phyloP scores from a whole-genome alignment of 2,329 filamentous ascomycete genomes.

The Blastomyces emzantsi region DNA sequence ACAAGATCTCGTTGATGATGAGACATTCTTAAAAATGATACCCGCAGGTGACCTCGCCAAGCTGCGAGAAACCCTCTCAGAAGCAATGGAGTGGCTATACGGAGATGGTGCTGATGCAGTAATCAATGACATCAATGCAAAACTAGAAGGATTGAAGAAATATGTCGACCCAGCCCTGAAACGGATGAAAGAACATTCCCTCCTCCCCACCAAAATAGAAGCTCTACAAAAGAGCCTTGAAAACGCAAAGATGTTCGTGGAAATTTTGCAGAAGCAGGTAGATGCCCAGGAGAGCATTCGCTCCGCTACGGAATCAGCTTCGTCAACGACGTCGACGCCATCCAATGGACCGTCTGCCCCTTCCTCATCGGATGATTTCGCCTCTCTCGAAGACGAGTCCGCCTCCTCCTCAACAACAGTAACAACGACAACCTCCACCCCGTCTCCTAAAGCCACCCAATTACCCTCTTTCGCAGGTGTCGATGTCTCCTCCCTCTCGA shows the following conservation, averaged over 20 bases:
- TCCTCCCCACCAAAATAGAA: slow-evolving; percentile 61
- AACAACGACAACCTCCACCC: slow-evolving; percentile 25
- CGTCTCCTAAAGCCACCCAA: slow-evolving; percentile 32
- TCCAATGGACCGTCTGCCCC: slow-evolving; percentile 25
- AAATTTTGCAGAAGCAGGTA: slow-evolving; percentile 62
- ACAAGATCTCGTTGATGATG: slow-evolving; percentile 70
- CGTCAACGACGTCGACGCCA: slow-evolving; percentile 30
- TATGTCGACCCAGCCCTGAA: slow-evolving; percentile 69
- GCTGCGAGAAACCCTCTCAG: slow-evolving; percentile 60
- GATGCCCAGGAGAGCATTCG: slow-evolving; percentile 58
- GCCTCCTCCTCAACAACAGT: slow-evolving; percentile 19
- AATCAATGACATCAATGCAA: slow-evolving; percentile 64
- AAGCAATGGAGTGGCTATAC: slow-evolving; percentile 83
- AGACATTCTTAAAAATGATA: slow-evolving; percentile 62
- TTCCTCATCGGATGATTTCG: slow-evolving; percentile 39
- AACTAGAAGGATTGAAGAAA: slow-evolving; percentile 65
- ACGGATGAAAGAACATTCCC: slow-evolving; percentile 61
- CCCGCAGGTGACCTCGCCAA: slow-evolving; percentile 57
- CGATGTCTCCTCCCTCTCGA: slow-evolving; percentile 59
- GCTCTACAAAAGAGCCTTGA: slow-evolving; percentile 61
- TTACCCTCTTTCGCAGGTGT: slow-evolving; percentile 59
- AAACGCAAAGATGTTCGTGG: slow-evolving; percentile 60
- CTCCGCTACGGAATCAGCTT: slow-evolving; percentile 32
- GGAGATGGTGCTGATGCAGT: slow-evolving; percentile 69
- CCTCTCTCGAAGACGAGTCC: slow-evolving; percentile 67